phyloP scores from a whole-genome alignment of 2,329 filamentous ascomycete genomes.

The Paecilomyces fulvus region DNA sequence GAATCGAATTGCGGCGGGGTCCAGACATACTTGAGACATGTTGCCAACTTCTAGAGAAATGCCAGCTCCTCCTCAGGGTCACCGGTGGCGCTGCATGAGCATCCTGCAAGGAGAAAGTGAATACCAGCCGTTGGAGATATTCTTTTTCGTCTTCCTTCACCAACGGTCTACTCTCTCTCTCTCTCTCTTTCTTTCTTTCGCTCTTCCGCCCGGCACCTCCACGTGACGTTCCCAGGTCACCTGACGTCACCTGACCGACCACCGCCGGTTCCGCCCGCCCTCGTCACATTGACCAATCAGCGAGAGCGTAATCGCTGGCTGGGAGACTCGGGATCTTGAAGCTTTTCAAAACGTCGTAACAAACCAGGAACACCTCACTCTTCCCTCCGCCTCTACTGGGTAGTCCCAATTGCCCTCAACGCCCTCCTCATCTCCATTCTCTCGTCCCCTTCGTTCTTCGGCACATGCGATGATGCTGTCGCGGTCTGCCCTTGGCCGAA shows the following conservation, averaged over 20 bases:
- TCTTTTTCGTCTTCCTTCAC: too few relatives aligned
- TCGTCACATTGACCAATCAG: slow-evolving; percentile 34
- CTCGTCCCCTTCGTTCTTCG: slow-evolving; percentile 35
- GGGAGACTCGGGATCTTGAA: slow-evolving; percentile 31
- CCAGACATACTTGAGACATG: slow-evolving; percentile 48
- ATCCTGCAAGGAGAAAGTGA: slow-evolving; percentile 15
- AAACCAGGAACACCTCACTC: slow-evolving; percentile 16
- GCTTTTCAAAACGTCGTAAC: slow-evolving; percentile 31
- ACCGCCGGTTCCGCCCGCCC: slow-evolving; percentile 30
- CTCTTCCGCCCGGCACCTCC: slow-evolving; percentile 1
- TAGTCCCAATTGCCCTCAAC: slow-evolving; percentile 26
- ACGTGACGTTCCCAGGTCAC: not conserved
- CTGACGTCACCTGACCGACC: slow-evolving; percentile 3
- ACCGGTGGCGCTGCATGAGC: slow-evolving; percentile 41
- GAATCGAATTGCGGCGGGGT: slow-evolving; percentile 13
- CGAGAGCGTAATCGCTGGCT: slow-evolving; percentile 24
- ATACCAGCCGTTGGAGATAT: not conserved
- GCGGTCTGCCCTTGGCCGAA: slow-evolving; percentile 56
- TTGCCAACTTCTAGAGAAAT: slow-evolving; percentile 61
- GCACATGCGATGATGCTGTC: slow-evolving; percentile 58
- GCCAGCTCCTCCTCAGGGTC: slow-evolving; percentile 65
- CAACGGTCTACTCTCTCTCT: not conserved
- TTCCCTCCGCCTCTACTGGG: slow-evolving; percentile 13
- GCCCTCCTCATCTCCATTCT: slow-evolving; percentile 23
- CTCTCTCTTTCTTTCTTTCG: slow-evolving; percentile 9